These are phyloP conservation scores for Pythium plurisporium DNA, from an alignment of 352 stramenopile genomes.

Conservation along the genomic window DNA sequence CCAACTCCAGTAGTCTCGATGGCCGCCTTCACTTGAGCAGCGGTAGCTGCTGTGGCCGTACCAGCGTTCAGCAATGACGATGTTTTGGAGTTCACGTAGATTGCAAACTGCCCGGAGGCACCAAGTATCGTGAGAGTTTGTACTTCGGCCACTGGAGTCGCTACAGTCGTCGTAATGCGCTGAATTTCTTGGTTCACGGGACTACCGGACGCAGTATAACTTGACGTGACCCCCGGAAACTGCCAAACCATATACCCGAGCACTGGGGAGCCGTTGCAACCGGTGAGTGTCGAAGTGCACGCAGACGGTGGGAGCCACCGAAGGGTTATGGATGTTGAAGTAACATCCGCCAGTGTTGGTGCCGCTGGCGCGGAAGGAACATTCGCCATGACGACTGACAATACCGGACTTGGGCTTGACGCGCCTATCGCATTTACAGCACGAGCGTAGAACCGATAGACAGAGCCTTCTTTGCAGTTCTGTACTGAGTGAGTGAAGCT, in stretches of 20 bases:
- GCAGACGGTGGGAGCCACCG: conserved; percentile 56
- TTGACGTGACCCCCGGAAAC: conserved; percentile 76
- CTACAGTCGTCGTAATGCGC: conserved; percentile 78
- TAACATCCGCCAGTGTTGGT: conserved; percentile 59
- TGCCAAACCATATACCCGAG: conserved; percentile 94
- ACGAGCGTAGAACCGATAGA: conserved; percentile 93
- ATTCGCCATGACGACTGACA: conserved; percentile 88
- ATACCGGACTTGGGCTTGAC: conserved; percentile 74
- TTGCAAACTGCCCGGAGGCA: conserved; percentile 58
- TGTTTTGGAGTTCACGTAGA: conserved; percentile 66
- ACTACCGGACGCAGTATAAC: conserved; percentile 71
- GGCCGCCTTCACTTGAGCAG: conserved; percentile 40
- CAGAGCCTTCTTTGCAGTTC: conserved; percentile 67
- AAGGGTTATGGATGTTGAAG: conserved; percentile 56
- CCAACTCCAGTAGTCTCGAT: conserved; percentile 54
- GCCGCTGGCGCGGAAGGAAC: conserved; percentile 46
- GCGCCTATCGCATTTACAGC: conserved; percentile 82
- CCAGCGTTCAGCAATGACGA: conserved; percentile 44
- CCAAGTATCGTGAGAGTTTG: conserved; percentile 65
- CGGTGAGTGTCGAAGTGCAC: conserved; percentile 70
- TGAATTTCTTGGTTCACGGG: conserved; percentile 88
- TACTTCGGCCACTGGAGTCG: conserved; percentile 52
- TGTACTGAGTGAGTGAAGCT: conserved; percentile 40
- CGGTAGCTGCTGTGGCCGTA: conserved; percentile 22
- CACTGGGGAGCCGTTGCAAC: conserved; percentile 69